Base-by-base conservation (phyloP, 2,329 filamentous ascomycete genomes). In the Epichloe elymi region DNA sequence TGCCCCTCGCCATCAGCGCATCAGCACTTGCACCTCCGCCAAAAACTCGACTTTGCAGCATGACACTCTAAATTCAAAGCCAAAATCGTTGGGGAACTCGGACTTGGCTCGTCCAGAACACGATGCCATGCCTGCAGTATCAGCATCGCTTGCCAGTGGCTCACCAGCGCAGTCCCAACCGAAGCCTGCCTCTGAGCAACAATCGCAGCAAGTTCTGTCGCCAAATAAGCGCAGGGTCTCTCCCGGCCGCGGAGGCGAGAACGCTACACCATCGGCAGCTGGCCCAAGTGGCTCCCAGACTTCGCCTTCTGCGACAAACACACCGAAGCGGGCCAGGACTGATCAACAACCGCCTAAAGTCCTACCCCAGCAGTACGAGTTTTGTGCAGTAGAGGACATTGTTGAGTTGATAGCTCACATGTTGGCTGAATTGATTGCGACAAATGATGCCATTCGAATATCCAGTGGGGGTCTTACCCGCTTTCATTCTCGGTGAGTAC, bases 321-420 rank as follows among this genome's bases (percentile, higher is more conserved):
- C 59, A 37, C 57, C 74, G 5, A 85, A 85, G 62, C 74, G 80
- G 42, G 64, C 72, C 33, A 76, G 71, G 56, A 70, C 74, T 36
- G 74, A 75, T 43, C 65, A 69, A 14, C 67, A 65, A 6, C 72
- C 75, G 7, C 70, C 76, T 40, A 85, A 82, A 61, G 59, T 76
- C 8, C 61, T 93, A 63, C 86, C 93, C 1, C 67, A 77, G 53
- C 75, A 77, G 60, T 98, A 98, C 66, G 88, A 95, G 66, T 72
- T 82, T 11, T 95, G 88, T 64, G 75, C 85, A 39, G 80, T 87
- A 8, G 86, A 89, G 61, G 90, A 96, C 64, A 79, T 98, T 63
- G 93, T 95, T 30, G 76, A 91, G 41, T 72, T 98, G 54, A 93
- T 98, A 58, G 83, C 90, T 44, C 88, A 94, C 62, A 97, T 98